These are phyloP conservation scores for Capsella rubella DNA, from an alignment of 441 rosid genomes.

Conservation along the genomic window DNA sequence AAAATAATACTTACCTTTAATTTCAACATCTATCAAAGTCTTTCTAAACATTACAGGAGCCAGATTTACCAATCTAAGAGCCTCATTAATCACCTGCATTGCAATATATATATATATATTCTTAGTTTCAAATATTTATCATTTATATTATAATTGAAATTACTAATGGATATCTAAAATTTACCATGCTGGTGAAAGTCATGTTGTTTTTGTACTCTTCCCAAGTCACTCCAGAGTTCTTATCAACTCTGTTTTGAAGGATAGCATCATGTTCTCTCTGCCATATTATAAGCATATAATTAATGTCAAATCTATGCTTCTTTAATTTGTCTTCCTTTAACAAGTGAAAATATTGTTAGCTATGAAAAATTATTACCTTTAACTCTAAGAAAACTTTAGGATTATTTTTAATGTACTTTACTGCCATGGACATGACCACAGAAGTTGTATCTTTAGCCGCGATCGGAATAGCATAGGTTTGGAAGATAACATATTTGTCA, in stretches of 20 bases:
- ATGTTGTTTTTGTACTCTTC: no score
- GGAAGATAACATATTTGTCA: neutral
- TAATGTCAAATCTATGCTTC: neutral
- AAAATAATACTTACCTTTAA: slow-evolving; percentile 15
- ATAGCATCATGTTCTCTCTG: no score
- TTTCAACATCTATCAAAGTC: slow-evolving; percentile 7
- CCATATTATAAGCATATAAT: neutral
- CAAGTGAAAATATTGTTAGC: no score
- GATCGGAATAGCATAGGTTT: neutral
- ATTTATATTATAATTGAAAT: neutral
- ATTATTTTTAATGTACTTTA: neutral
- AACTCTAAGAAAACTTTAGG: neutral
- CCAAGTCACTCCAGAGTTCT: no score
- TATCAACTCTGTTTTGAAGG: no score
- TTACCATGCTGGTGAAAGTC: no score
- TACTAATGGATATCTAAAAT: neutral
- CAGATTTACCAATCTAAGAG: slow-evolving; percentile 2
- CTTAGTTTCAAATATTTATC: neutral
- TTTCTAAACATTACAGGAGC: slow-evolving; percentile 3
- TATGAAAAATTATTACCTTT: neutral
- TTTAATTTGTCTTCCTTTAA: no score
- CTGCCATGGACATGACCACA: neutral
- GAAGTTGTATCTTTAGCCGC: neutral
- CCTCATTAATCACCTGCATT: slow-evolving; percentile 1
- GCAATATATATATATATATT: neutral